These are phyloP conservation scores for Actinomortierella ambigua DNA, from an alignment of 371 early-diverging fungal genomes.

Conservation along the genomic window DNA sequence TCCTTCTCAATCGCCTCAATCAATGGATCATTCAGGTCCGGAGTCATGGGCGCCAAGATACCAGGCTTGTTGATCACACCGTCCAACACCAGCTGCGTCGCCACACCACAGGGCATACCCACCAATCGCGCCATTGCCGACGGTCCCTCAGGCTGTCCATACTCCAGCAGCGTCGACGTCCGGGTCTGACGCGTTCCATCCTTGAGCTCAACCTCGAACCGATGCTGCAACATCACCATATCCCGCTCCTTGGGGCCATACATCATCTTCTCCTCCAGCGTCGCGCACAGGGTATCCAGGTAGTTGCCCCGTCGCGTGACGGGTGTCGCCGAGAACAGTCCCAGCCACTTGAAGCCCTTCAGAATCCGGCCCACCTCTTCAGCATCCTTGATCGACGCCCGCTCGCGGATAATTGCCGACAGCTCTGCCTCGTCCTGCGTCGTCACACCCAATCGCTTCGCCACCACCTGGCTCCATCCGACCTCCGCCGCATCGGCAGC, in stretches of 20 bases:
- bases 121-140: slow-evolving; percentile 99
- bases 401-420: slow-evolving; percentile 20
- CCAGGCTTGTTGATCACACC: slow-evolving; percentile 76
- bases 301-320: slow-evolving; percentile 78
- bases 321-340: slow-evolving; percentile 69
- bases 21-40: slow-evolving; percentile 89
- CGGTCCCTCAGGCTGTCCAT: slow-evolving; percentile 85
- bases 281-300: slow-evolving; percentile 94
- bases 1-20: slow-evolving; percentile 86
- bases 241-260: slow-evolving; percentile 94
- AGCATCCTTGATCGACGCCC: slow-evolving; percentile 30
- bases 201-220: slow-evolving; percentile 88
- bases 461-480: slow-evolving; percentile 77
- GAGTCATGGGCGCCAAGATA: slow-evolving; percentile 92
- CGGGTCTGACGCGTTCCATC: slow-evolving; percentile 81
- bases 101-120: slow-evolving; percentile 96
- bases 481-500: slow-evolving; percentile 60
- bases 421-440: slow-evolving; percentile 34
- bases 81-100: slow-evolving; percentile 88
- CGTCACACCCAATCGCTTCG: slow-evolving; percentile 60
- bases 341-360: slow-evolving; percentile 79
- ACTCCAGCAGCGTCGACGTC: slow-evolving; percentile 91
- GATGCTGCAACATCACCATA: slow-evolving; percentile 96
- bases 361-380: slow-evolving; percentile 54
- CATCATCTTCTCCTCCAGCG: slow-evolving; percentile 92